phyloP scores from a whole-genome alignment of 208 protist species.

The Spongospora subterranea region DNA sequence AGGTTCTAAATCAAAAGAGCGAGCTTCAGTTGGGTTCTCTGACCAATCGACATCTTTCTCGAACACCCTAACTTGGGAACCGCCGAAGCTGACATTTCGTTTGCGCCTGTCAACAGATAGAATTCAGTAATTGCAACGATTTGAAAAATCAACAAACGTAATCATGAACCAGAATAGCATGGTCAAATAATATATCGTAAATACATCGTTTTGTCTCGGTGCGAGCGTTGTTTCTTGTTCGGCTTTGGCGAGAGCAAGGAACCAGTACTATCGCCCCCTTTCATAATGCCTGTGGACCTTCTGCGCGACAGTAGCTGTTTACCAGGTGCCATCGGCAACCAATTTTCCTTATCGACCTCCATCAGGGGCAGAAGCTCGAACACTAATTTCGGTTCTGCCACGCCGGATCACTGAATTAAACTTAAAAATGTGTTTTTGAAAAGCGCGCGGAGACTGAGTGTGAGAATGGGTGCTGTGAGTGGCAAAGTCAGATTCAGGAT shows the following conservation, averaged over 20 bases:
- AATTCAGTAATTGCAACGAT: too few species aligned
- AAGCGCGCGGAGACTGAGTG: too few species aligned
- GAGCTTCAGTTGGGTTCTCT: not conserved
- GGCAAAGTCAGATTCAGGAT: too few species aligned
- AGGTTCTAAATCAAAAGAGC: conserved; percentile 7
- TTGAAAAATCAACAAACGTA: conserved; percentile 8
- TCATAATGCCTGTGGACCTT: conserved; percentile 34
- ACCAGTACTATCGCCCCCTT: conserved; percentile 21
- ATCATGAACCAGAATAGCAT: not conserved
- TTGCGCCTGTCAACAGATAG: too few species aligned
- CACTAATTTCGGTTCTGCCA: too few species aligned
- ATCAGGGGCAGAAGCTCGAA: too few species aligned
- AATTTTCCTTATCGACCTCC: conserved; percentile 57
- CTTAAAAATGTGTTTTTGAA: too few species aligned
- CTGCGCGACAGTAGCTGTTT: not conserved
- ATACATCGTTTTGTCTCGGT: not conserved
- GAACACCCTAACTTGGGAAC: not conserved
- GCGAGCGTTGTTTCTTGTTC: conserved; percentile 11
- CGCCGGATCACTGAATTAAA: too few species aligned
- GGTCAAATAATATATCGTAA: too few species aligned
- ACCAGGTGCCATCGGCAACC: not conserved
- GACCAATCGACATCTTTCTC: conserved; percentile 41
- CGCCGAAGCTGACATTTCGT: not conserved
- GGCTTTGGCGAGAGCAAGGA: conserved; percentile 24
- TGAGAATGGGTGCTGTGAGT: too few species aligned